Conservation (phyloP, 1,284 basidiomycete species). For the Naganishia cerealis region DNA sequence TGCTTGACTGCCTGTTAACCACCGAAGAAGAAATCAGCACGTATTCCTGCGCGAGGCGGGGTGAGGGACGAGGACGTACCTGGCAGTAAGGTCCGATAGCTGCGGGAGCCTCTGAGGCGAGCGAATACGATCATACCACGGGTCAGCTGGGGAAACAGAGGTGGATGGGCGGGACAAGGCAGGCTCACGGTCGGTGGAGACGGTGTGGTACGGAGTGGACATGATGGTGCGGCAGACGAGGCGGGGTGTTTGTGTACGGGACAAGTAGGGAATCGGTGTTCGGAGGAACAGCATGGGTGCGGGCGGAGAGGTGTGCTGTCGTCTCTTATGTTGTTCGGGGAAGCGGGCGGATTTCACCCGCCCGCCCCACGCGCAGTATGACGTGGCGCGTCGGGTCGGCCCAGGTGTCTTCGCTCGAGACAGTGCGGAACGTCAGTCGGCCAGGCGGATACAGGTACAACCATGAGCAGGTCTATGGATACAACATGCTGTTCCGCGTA, state of each 20-base stretch:
- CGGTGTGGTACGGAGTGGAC: constrained; percentile 51
- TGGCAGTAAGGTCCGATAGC: constrained; percentile 85
- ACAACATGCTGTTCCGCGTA: background rate
- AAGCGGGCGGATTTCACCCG: background rate
- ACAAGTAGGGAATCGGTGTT: background rate
- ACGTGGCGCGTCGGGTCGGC: background rate
- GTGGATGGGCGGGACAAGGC: background rate
- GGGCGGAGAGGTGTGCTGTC: background rate
- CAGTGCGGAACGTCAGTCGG: too few species aligned
- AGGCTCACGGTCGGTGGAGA: constrained; percentile 50
- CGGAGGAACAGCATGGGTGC: background rate
- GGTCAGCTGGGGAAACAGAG: constrained; percentile 25
- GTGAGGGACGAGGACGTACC: constrained; percentile 36
- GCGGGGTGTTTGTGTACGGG: background rate
- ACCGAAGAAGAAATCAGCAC: background rate
- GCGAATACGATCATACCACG: background rate
- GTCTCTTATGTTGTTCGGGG: background rate
- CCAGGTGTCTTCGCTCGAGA: too few species aligned
- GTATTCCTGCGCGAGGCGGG: background rate
- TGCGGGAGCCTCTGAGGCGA: constrained; percentile 67
- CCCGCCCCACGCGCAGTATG: background rate
- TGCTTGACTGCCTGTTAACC: constrained; percentile 72
- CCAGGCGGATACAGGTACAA: background rate
- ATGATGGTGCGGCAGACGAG: constrained; percentile 11
- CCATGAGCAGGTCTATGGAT: background rate